Evolutionary conservation across 768 basidiomycete genomes (phyloP), one percentile per base, ranked within the genome.

Genomic region (Cystobasidium ongulense): DNA sequence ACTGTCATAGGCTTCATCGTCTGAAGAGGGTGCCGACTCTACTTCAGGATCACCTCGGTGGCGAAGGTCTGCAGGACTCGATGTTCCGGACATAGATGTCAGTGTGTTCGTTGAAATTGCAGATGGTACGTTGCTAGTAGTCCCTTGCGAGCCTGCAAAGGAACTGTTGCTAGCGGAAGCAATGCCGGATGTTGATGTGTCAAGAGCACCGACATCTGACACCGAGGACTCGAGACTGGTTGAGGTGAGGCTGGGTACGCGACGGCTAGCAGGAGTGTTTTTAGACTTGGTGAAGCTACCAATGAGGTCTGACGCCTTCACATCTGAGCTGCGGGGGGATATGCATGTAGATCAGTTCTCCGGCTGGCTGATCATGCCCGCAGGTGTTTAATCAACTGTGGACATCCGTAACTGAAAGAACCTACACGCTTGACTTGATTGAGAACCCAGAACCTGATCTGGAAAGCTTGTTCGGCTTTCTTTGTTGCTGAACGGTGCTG

Each of bases 161-260:
- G 33, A 13, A 59, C 57, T 31, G 27, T 5, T 29, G 5, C 23
- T 27, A 5, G 27, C 8, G 13, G 57, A 59, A 5, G 27, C 17
- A 27, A 21, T 8, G 27, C 25, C 57, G 57, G 27, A 59, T 27
- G 21, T 21, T 21, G 46, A 50, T 50, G 46, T 50, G 46, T 50
- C 46, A 50, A 50, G 10, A 50, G 46, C 46, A n/a, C 46, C 46
- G n/a, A 50, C n/a, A 21, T 50, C 46, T 8, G 46, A 50, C 18
- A 50, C 46, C 4, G 46, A 50, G 3, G 46, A 50, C 15, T n/a
- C n/a, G n/a, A 50, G 46, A 50, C 46, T 50, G 46, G 46, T 21
- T 17, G 57, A 59, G 57, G 57, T 59, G 29, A 59, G 29, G 57
- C 57, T 59, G 25, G 57, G 57, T 15, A 59, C 57, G 57, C 57